Conservation (phyloP, 306 rosid genomes). For the Ormosia emarginata region DNA sequence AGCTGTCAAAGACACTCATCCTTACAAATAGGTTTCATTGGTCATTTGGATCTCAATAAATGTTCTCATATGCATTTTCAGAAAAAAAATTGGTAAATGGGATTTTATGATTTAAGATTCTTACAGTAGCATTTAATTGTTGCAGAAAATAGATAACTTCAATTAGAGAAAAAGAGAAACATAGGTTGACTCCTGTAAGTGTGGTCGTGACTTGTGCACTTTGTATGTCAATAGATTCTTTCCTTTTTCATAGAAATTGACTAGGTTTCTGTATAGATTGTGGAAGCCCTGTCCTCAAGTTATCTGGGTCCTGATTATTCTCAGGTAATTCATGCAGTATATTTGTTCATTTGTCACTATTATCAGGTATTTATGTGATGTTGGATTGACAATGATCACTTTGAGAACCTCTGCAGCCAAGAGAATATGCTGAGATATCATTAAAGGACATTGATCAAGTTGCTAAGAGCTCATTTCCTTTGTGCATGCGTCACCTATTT, state of each 20-base stretch:
- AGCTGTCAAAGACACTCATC: slow-evolving; percentile 70
- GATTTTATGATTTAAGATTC: slow-evolving; percentile 4
- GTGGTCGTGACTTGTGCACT: neutral
- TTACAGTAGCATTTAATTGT: slow-evolving; percentile 30
- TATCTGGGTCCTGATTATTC: slow-evolving; percentile 91
- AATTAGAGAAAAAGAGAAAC: slow-evolving; percentile 68
- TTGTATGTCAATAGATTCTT: neutral
- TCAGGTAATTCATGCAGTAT: slow-evolving; percentile 53
- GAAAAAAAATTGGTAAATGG: neutral
- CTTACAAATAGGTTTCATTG: slow-evolving; percentile 77
- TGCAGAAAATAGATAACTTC: slow-evolving; percentile 93
- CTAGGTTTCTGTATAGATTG: slow-evolving; percentile 58
- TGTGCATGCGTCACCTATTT: slow-evolving; percentile 91
- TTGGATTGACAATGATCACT: slow-evolving; percentile 23
- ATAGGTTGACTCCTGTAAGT: slow-evolving; percentile 89
- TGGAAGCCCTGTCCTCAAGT: slow-evolving; percentile 79
- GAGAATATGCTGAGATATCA: slow-evolving; percentile 67
- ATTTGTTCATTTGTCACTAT: neutral
- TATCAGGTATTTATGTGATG: neutral
- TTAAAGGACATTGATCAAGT: slow-evolving; percentile 73
- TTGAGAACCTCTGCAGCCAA: slow-evolving; percentile 55
- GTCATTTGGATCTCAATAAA: slow-evolving; percentile 13
- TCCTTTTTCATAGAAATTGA: slow-evolving; percentile 28
- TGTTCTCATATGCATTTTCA: slow-evolving; percentile 3
- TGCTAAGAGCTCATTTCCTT: slow-evolving; percentile 86